These are phyloP conservation scores for Kazachstania sp. DNA, from an alignment of 1,139 yeast genomes.

Conservation along the genomic window DNA sequence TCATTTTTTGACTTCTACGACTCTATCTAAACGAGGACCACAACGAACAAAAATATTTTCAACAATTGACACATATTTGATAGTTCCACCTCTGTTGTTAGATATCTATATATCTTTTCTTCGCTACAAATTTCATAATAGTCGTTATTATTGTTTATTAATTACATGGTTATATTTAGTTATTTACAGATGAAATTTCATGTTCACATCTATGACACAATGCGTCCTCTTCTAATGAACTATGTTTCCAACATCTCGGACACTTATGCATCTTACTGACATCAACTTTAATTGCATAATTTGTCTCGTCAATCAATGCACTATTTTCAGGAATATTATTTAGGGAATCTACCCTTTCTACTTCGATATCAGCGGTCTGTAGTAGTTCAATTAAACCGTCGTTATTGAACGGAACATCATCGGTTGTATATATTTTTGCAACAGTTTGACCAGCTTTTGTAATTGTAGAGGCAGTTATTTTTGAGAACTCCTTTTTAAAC, in stretches of 20 bases:
- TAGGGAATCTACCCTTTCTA: neutral
- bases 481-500: constrained; percentile 5
- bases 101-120: no score
- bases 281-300: constrained; percentile 7
- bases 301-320: neutral
- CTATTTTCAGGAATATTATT: neutral
- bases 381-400: constrained; percentile 46
- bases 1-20: no score
- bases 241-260: constrained; percentile 89
- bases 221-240: constrained; percentile 41
- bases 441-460: constrained; percentile 5
- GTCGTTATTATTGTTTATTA: neutral
- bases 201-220: constrained; percentile 64
- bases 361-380: constrained; percentile 51
- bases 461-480: neutral
- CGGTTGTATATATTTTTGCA: neutral
- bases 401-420: constrained; percentile 19
- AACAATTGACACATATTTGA: no score
- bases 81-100: no score
- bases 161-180: constrained; percentile 1
- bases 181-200: constrained; percentile 19
- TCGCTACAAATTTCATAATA: neutral
- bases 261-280: constrained; percentile 43
- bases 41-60: no score
- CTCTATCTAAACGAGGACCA: no score